Conservation (phyloP, 345 rosid species). For the Linum lewisii region DNA sequence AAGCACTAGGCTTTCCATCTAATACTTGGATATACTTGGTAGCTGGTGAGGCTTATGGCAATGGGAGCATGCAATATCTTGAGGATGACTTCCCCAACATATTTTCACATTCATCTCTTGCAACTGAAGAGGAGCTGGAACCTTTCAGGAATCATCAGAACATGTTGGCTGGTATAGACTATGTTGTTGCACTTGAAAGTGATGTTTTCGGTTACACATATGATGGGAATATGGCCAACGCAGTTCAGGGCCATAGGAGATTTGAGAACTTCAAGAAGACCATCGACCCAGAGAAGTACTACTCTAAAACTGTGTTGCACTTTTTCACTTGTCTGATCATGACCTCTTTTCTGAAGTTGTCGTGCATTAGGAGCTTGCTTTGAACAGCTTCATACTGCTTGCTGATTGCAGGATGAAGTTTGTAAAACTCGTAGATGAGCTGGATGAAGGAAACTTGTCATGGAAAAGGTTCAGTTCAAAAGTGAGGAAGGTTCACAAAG, state of each 20-base stretch:
- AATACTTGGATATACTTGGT: slow-evolving; percentile 79
- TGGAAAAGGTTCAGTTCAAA: slow-evolving; percentile 84
- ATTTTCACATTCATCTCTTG: slow-evolving; percentile 72
- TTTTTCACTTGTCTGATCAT: background rate
- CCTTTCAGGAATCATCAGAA: slow-evolving; percentile 81
- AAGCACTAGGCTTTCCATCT: slow-evolving; percentile 65
- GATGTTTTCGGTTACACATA: slow-evolving; percentile 79
- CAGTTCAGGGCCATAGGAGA: slow-evolving; percentile 88
- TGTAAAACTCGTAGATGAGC: slow-evolving; percentile 68
- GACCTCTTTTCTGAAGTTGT: too few species aligned
- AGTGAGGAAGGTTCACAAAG: slow-evolving; percentile 70
- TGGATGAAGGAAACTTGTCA: slow-evolving; percentile 60
- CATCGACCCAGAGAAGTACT: slow-evolving; percentile 73
- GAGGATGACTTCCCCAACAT: slow-evolving; percentile 56
- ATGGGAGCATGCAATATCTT: slow-evolving; percentile 73
- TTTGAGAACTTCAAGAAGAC: slow-evolving; percentile 83
- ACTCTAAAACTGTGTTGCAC: too few species aligned
- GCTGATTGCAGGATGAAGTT: slow-evolving; percentile 76
- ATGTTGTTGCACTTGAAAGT: slow-evolving; percentile 80
- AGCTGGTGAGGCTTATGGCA: slow-evolving; percentile 93
- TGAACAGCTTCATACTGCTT: too few species aligned
- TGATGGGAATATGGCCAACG: slow-evolving; percentile 98
- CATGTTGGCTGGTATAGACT: slow-evolving; percentile 91
- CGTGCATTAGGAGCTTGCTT: too few species aligned
- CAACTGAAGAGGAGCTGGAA: slow-evolving; percentile 59